Percentiles rank a stretch among this genome's conserved stretches.
Conservation (phyloP, 352 stramenopile species). For the Phytophthora tentaculata region DNA sequence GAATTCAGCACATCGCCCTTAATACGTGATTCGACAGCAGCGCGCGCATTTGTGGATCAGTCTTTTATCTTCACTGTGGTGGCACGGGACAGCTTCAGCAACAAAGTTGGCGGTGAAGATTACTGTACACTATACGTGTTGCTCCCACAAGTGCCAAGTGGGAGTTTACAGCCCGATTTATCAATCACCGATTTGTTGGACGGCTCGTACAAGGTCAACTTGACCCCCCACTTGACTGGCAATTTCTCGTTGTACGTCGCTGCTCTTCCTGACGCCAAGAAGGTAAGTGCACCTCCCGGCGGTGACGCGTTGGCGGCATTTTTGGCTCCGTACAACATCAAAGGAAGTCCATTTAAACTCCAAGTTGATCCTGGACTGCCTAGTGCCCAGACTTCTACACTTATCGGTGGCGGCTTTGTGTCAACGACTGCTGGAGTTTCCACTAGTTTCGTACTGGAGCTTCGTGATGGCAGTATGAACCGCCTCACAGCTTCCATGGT, state of each 20-base stretch:
- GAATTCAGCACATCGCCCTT: constrained; percentile 27
- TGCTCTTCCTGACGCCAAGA: constrained; percentile 31
- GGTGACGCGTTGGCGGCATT: constrained; percentile 36
- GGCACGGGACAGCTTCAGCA: constrained; percentile 49
- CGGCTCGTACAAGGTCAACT: constrained; percentile 47
- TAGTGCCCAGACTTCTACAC: constrained; percentile 38
- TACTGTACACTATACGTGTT: constrained; percentile 46
- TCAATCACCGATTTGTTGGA: constrained; percentile 44
- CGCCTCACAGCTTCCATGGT: constrained; percentile 26
- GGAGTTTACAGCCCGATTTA: constrained; percentile 16
- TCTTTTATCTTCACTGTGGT: constrained; percentile 45
- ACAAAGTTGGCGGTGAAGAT: constrained; percentile 41
- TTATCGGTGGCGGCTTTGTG: constrained; percentile 39
- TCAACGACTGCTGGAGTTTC: constrained; percentile 42
- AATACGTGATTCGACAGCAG: background rate
- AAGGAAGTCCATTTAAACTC: constrained; percentile 52
- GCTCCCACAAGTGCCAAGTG: constrained; percentile 40
- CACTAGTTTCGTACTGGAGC: constrained; percentile 43
- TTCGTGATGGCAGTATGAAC: constrained; percentile 47
- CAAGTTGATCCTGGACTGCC: constrained; percentile 44
- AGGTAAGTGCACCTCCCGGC: constrained; percentile 21
- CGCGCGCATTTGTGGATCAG: constrained; percentile 24
- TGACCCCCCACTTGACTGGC: constrained; percentile 44
- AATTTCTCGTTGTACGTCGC: constrained; percentile 52
- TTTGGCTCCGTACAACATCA: constrained; percentile 47